Evolutionary conservation across 352 stramenopile species (phyloP), one percentile per base, ranked within the genome.

Genomic region (Pythium aphanidermatum): DNA sequence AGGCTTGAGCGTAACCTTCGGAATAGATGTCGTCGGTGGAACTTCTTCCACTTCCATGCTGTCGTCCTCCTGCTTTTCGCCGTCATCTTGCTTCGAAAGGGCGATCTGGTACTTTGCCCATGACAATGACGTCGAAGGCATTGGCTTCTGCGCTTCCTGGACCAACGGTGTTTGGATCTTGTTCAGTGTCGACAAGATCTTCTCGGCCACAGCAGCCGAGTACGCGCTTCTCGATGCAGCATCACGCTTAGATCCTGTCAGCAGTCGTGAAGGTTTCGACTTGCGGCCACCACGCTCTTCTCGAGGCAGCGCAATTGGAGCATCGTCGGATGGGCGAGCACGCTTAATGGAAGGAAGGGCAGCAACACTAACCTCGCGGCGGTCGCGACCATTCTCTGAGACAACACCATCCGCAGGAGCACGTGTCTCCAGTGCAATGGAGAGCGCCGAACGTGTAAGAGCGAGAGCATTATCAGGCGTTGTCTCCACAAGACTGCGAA

Each of bases 21-120:
- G 75, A 4, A 88, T 48, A 21, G 72, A 73, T 23, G 52, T 43
- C 19, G 70, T 90, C 24, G 81, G 81, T 12, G 76, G 73, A 13
- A 63, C 24, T n/a, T 73, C 63, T 19, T 70, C 55, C n/a, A 60
- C 39, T 29, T 65, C 63, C 43, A 55, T 58, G 48, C n/a, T 26
- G 27, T 36, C 25, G 3, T 13, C 23, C 11, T 56, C 13, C 19
- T 19, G 8, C 13, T 13, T 43, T 9, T 53, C 50, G 23, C 23
- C 56, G 8, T 68, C 41, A 29, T 24, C 31, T 16, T 65, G 52
- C 4, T 82, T 67, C 7, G 63, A 51, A 19, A 88, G 19, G 5
- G 82, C 71, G 9, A 91, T 51, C n/a, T 91, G 72, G 45, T 90
- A 88, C 45, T 92, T 94, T 1, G 76, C 75, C 83, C 83, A 94